phyloP scores from a whole-genome alignment of 202 grass and related monocot genomes.

The Carex arenaria region DNA sequence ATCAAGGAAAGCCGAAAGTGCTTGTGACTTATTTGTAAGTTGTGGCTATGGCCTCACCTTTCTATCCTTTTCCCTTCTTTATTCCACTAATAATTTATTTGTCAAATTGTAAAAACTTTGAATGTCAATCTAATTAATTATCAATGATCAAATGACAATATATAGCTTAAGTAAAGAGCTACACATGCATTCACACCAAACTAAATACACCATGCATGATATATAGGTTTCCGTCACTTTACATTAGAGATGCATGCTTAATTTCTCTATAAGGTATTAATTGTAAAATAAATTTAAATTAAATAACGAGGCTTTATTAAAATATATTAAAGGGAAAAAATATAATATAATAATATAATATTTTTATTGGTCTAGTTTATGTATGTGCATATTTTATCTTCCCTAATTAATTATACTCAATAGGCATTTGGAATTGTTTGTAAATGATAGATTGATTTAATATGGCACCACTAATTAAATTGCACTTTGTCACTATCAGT shows the following conservation, averaged over 20 bases:
- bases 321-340: too few species aligned
- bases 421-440: not conserved
- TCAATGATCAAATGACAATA: not conserved
- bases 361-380: too few species aligned
- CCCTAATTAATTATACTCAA: not conserved
- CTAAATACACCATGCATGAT: not conserved
- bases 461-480: constrained; percentile 2
- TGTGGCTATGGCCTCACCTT: constrained; percentile 18
- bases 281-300: too few species aligned
- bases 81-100: constrained; percentile 24
- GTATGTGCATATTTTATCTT: not conserved
- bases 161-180: not conserved
- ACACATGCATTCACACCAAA: not conserved
- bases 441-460: not conserved
- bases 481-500: constrained; percentile 39
- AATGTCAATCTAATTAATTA: not conserved
- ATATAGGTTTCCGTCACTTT: too few species aligned
- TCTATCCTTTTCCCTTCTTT: constrained; percentile 69
- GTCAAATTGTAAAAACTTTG: not conserved
- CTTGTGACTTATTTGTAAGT: constrained; percentile 14
- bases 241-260: too few species aligned
- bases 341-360: too few species aligned
- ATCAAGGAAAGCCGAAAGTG: constrained; percentile 77
- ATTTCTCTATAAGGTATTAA: too few species aligned
- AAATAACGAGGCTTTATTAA: too few species aligned